These are phyloP conservation scores for Linaria vulgaris DNA, from an alignment of 257 asterid genomes.

Conservation along the genomic window DNA sequence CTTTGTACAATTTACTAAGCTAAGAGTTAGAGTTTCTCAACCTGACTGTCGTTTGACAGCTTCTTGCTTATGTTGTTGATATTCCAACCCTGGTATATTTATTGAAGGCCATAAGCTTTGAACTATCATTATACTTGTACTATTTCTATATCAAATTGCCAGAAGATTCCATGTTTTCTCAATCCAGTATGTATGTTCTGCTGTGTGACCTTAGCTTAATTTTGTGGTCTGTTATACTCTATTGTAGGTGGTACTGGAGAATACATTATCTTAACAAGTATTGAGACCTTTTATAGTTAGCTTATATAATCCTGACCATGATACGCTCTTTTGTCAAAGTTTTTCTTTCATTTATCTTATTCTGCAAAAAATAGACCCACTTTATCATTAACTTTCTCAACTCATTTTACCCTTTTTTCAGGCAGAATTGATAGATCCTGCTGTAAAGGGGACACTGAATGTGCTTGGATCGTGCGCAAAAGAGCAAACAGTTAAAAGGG, in stretches of 20 bases:
- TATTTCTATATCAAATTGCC: too few species aligned
- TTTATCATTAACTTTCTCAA: not conserved
- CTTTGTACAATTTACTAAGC: not conserved
- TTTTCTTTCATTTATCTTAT: not conserved
- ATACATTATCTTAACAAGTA: not conserved
- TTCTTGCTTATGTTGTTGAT: too few species aligned
- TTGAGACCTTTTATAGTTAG: not conserved
- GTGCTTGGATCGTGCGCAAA: constrained; percentile 55
- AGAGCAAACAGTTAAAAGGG: constrained; percentile 41
- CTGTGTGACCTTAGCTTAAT: too few species aligned
- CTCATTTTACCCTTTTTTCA: constrained; percentile 26
- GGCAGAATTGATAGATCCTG: constrained; percentile 57
- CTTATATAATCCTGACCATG: not conserved
- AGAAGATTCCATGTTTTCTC: too few species aligned
- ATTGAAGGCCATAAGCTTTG: too few species aligned
- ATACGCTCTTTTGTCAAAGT: not conserved
- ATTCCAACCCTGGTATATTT: too few species aligned
- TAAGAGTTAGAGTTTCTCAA: not conserved
- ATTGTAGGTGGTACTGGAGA: not conserved
- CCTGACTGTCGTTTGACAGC: not conserved
- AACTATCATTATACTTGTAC: too few species aligned
- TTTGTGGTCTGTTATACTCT: too few species aligned
- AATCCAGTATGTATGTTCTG: too few species aligned
- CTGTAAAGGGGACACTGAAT: constrained; percentile 56
- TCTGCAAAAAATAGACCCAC: not conserved